Conservation (phyloP, 108 stramenopile genomes). For the Cyclotella kingstonii region DNA sequence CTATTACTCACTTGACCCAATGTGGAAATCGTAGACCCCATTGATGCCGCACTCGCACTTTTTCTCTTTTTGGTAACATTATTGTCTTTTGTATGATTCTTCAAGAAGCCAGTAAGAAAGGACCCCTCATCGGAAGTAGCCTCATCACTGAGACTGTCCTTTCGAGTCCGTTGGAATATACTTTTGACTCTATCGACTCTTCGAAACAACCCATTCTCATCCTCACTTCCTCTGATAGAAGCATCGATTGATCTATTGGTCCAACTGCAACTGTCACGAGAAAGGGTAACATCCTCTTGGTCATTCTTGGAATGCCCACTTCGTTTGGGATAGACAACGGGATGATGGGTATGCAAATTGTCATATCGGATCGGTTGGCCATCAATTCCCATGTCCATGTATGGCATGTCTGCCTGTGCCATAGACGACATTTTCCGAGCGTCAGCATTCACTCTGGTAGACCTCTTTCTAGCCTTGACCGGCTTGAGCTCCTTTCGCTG, state of each 20-base stretch:
- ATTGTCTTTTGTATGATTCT: not conserved
- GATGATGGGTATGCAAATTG: slow-evolving; percentile 24
- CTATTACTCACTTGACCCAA: slow-evolving; percentile 1
- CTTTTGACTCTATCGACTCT: slow-evolving; percentile 5
- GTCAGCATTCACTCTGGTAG: not conserved
- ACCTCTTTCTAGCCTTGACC: slow-evolving; percentile 8
- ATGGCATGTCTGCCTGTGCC: not conserved
- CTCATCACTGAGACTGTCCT: not conserved
- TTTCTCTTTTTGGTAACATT: slow-evolving; percentile 22
- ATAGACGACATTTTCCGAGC: not conserved
- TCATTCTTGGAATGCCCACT: slow-evolving; percentile 15
- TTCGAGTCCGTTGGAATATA: not conserved
- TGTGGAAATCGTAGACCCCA: not conserved
- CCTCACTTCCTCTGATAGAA: not conserved
- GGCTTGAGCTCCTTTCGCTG: slow-evolving; percentile 29
- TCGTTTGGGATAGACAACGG: slow-evolving; percentile 19
- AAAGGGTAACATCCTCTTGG: slow-evolving; percentile 10
- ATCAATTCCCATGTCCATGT: not conserved
- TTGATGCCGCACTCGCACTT: slow-evolving; percentile 9
- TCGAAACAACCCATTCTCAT: slow-evolving; percentile 6
- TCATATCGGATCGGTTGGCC: not conserved
- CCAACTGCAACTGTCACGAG: too few relatives aligned
- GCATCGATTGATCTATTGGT: not conserved
- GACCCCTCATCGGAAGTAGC: slow-evolving; percentile 23
- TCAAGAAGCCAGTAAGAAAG: slow-evolving; percentile 26